Percentiles rank a stretch among this genome's conserved stretches.
Evolutionary conservation across 768 basidiomycete species (phyloP).

Genomic region (Thelephora ganbajun): DNA sequence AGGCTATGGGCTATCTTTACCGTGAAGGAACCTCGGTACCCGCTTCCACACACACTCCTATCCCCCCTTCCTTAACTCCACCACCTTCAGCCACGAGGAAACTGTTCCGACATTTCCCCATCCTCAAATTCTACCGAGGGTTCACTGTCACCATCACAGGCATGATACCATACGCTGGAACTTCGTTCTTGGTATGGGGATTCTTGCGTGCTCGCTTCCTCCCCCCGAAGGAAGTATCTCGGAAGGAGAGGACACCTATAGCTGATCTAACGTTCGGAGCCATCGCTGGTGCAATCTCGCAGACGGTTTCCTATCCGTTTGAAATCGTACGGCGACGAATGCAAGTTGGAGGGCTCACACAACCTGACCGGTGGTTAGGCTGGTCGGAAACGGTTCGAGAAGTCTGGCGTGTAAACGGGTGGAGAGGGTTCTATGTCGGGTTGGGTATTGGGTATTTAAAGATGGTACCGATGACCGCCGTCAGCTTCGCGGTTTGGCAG

Average conservation of each 20-base stretch:
- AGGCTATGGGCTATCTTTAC: constrained; percentile 54
- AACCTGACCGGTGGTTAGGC: constrained; percentile 61
- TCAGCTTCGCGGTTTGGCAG: constrained; percentile 89
- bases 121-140: constrained; percentile 94
- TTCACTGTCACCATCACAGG: constrained; percentile 85
- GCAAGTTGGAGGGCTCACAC: constrained; percentile 85
- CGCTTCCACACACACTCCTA: constrained; percentile 10
- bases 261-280: constrained; percentile 79
- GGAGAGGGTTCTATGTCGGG: constrained; percentile 85
- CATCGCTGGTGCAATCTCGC: constrained; percentile 69
- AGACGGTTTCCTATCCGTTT: constrained; percentile 89
- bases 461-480: constrained; percentile 91
- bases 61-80: constrained; percentile 10
- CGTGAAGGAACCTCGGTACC: constrained; percentile 33
- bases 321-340: constrained; percentile 85
- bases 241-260: constrained; percentile 25
- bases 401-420: constrained; percentile 59
- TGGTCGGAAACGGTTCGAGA: constrained; percentile 65
- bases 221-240: constrained; percentile 21
- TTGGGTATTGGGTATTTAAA: constrained; percentile 87
- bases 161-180: constrained; percentile 93
- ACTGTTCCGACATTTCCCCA: constrained; percentile 47
- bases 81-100: constrained; percentile 11
- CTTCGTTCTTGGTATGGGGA: constrained; percentile 89
- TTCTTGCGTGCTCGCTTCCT: constrained; percentile 49